A percentile compares a stretch with the other conserved stretches of the same genome.
Evolutionary conservation across 345 rosid species (phyloP).

Genomic region (Salix exigua): DNA sequence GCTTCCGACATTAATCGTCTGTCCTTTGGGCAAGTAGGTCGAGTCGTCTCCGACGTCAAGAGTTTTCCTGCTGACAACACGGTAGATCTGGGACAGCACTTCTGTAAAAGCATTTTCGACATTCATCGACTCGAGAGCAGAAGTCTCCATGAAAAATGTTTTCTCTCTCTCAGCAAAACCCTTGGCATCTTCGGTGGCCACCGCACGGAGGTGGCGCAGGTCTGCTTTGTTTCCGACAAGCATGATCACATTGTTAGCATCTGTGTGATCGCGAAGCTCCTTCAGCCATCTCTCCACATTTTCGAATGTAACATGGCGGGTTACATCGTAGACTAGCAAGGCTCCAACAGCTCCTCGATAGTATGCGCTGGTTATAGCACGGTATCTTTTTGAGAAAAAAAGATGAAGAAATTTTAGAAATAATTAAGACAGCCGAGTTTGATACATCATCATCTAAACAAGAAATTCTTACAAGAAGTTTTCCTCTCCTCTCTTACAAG

Average conservation of each 20-base stretch:
- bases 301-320: constrained; percentile 33
- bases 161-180: constrained; percentile 26
- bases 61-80: constrained; percentile 31
- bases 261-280: constrained; percentile 34
- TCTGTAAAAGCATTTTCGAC: constrained; percentile 34
- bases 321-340: constrained; percentile 29
- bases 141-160: constrained; percentile 34
- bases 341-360: constrained; percentile 36
- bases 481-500: no score
- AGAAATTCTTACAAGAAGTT: no score
- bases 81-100: constrained; percentile 28
- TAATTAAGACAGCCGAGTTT: neutral
- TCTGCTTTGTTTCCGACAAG: constrained; percentile 35
- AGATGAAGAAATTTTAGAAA: neutral
- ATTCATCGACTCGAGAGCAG: constrained; percentile 32
- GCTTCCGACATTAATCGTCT: constrained; percentile 30
- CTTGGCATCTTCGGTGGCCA: constrained; percentile 18
- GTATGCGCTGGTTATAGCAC: constrained; percentile 34
- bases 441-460: no score
- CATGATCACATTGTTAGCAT: constrained; percentile 34
- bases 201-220: constrained; percentile 31
- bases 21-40: constrained; percentile 25
- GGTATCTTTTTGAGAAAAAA: constrained; percentile 7
- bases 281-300: constrained; percentile 32
- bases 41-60: constrained; percentile 29